A percentile compares a stretch with the other conserved stretches of the same genome.
phyloP scores from a whole-genome alignment of 2,329 filamentous ascomycete genomes.

The Fusarium avenaceum region DNA sequence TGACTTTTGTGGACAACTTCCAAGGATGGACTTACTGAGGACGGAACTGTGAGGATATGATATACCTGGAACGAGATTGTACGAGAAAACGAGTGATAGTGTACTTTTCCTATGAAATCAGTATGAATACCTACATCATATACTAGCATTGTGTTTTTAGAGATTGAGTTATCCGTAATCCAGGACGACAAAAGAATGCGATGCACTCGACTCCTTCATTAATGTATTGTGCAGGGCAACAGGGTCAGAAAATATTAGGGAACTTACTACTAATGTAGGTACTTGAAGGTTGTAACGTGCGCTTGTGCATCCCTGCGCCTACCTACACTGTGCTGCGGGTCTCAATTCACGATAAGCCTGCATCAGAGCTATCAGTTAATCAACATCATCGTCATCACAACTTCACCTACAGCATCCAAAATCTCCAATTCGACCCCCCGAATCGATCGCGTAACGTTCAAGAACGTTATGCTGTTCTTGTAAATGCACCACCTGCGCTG shows the following conservation, averaged over 20 bases:
- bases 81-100: constrained; percentile 12
- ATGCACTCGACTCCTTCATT: too few relatives aligned
- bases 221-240: too few relatives aligned
- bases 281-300: neutral
- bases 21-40: constrained; percentile 70
- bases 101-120: constrained; percentile 3
- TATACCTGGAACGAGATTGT: constrained; percentile 9
- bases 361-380: constrained; percentile 38
- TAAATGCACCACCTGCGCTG: constrained; percentile 53
- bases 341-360: constrained; percentile 35
- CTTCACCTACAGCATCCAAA: constrained; percentile 10
- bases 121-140: constrained; percentile 10
- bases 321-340: constrained; percentile 36
- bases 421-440: neutral
- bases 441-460: constrained; percentile 16
- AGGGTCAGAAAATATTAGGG: too few relatives aligned
- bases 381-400: constrained; percentile 36
- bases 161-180: neutral
- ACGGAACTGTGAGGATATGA: neutral
- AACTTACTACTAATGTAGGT: too few relatives aligned
- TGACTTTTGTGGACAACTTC: constrained; percentile 81
- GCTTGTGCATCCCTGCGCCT: constrained; percentile 7
- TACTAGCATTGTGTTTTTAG: neutral
- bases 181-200: neutral
- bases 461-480: constrained; percentile 43